These are phyloP conservation scores for Alisma plantagoaquatica DNA, from an alignment of 106 monocot genomes.

Conservation along the genomic window DNA sequence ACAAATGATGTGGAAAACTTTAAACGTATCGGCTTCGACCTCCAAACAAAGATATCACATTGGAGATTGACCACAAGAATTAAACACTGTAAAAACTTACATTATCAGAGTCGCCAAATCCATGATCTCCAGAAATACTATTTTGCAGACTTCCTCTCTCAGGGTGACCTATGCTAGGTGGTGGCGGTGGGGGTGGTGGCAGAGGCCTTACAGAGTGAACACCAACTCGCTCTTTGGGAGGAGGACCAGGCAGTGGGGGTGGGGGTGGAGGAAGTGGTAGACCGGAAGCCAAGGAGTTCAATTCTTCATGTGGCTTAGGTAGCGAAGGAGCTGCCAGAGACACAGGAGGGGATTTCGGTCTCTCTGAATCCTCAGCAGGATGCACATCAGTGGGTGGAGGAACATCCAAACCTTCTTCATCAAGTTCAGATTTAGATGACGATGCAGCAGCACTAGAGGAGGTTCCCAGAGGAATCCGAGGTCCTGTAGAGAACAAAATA, in stretches of 20 bases:
- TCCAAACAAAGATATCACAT: no score
- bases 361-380: conserved; percentile 27
- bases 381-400: conserved; percentile 39
- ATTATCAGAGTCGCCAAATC: conserved; percentile 30
- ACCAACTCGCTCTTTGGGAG: conserved; percentile 29
- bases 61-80: no score
- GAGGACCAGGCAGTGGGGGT: conserved; percentile 68
- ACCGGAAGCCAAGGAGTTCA: conserved; percentile 23
- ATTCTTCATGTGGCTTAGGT: conserved; percentile 31
- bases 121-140: conserved; percentile 21
- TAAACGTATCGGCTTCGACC: no score
- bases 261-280: conserved; percentile 31
- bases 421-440: conserved; percentile 45
- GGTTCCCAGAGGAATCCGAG: conserved; percentile 48
- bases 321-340: conserved; percentile 49
- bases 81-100: no score
- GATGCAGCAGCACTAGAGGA: conserved; percentile 43
- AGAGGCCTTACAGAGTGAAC: no score
- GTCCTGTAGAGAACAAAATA: conserved; percentile 27
- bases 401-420: conserved; percentile 36
- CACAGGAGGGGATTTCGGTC: conserved; percentile 35
- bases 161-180: conserved; percentile 21
- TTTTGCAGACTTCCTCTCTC: conserved; percentile 23
- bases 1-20: no score
- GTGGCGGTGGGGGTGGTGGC: conserved; percentile 44